Conservation (phyloP, 1,284 basidiomycete species). For the Apiotrichum montevideense region DNA sequence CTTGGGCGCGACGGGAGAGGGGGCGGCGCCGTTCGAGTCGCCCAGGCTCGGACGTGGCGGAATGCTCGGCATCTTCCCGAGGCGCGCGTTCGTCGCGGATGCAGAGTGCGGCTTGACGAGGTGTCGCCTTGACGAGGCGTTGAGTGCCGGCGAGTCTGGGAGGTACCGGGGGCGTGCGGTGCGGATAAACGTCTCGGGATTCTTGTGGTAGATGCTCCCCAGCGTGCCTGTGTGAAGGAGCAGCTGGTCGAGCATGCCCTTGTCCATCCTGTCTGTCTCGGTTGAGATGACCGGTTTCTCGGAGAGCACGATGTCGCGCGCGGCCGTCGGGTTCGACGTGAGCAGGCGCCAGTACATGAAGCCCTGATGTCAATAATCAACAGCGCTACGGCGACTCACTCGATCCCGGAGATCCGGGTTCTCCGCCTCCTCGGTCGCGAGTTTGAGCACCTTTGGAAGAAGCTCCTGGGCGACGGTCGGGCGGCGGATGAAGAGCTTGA, state of each 20-base stretch:
- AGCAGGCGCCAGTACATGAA: slow-evolving; percentile 99
- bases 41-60: slow-evolving; percentile 10
- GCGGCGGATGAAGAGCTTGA: slow-evolving; percentile 92
- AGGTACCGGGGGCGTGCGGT: slow-evolving; percentile 44
- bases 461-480: slow-evolving; percentile 85
- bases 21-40: slow-evolving; percentile 4
- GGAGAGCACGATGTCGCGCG: slow-evolving; percentile 84
- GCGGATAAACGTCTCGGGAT: slow-evolving; percentile 47
- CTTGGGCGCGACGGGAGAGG: not conserved
- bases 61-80: slow-evolving; percentile 13
- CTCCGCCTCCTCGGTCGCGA: slow-evolving; percentile 94
- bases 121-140: slow-evolving; percentile 45
- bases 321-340: slow-evolving; percentile 84
- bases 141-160: slow-evolving; percentile 44
- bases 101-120: slow-evolving; percentile 23
- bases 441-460: slow-evolving; percentile 82
- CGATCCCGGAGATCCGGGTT: slow-evolving; percentile 90
- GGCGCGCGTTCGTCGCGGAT: slow-evolving; percentile 5
- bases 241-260: slow-evolving; percentile 76
- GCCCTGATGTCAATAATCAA: slow-evolving; percentile 44
- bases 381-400: slow-evolving; percentile 24
- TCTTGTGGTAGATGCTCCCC: slow-evolving; percentile 48
- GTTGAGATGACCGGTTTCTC: slow-evolving; percentile 97
- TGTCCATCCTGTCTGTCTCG: slow-evolving; percentile 94
- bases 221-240: slow-evolving; percentile 47